Evolutionary conservation across 257 asterid genomes (phyloP).

Genomic region (Solanum appendiculatum): DNA sequence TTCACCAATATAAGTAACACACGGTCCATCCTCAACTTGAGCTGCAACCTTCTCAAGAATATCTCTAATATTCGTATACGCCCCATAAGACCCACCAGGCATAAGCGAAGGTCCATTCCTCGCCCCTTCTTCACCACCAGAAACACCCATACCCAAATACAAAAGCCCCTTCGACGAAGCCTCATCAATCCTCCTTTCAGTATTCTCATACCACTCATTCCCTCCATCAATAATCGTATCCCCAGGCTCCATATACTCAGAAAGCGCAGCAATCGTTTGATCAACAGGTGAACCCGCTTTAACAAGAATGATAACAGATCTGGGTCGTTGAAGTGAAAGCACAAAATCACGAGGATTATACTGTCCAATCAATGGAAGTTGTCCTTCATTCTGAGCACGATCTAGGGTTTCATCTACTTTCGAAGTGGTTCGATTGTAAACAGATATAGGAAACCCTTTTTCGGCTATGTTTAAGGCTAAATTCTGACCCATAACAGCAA

Average conservation of each 20-base stretch:
- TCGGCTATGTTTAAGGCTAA: conserved; percentile 85
- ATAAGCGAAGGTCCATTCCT: conserved; percentile 73
- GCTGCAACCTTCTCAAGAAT: conserved; percentile 76
- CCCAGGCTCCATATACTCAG: conserved; percentile 83
- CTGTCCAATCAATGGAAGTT: conserved; percentile 60
- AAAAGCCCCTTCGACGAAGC: conserved; percentile 43
- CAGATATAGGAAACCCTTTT: conserved; percentile 83
- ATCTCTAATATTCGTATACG: conserved; percentile 49
- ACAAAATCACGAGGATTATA: conserved; percentile 65
- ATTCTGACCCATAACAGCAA: conserved; percentile 92
- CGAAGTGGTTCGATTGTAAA: conserved; percentile 63
- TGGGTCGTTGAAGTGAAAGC: conserved; percentile 57
- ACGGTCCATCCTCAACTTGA: conserved; percentile 92
- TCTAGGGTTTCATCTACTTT: conserved; percentile 79
- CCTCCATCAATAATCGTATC: conserved; percentile 91
- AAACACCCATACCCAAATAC: conserved; percentile 88
- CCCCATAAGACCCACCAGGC: conserved; percentile 86
- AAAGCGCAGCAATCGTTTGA: conserved; percentile 67
- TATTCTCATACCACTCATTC: conserved; percentile 93
- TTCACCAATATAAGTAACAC: conserved; percentile 82
- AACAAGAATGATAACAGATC: conserved; percentile 77
- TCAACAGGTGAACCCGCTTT: conserved; percentile 94
- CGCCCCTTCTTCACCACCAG: conserved; percentile 96
- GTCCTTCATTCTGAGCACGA: conserved; percentile 73
- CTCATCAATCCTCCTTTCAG: conserved; percentile 59